phyloP scores from a whole-genome alignment of 306 rosid species.

The Cyclanthera cordifolia region DNA sequence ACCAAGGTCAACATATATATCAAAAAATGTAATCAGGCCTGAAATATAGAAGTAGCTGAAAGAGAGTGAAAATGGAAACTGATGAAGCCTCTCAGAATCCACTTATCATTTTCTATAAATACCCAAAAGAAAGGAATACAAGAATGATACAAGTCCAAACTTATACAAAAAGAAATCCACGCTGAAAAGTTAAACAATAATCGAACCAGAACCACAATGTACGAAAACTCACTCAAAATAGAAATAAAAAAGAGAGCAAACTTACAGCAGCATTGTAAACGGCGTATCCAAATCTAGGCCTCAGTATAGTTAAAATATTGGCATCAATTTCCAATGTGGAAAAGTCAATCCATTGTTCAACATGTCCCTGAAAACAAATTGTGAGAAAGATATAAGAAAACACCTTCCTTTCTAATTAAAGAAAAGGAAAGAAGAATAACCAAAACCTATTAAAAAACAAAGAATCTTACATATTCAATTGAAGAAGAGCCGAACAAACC shows the following conservation, averaged over 20 bases:
- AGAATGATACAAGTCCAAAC: too few relatives aligned
- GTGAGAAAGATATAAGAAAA: neutral
- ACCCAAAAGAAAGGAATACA: too few relatives aligned
- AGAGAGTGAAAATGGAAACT: neutral
- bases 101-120: neutral
- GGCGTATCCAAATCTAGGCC: slow-evolving; percentile 6
- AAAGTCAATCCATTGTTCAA: slow-evolving; percentile 11
- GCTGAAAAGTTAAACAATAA: too few relatives aligned
- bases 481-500: slow-evolving; percentile 45
- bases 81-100: neutral
- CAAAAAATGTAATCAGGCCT: neutral
- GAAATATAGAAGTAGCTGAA: neutral
- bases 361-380: neutral
- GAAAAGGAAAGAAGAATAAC: neutral
- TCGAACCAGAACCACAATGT: neutral
- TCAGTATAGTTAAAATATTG: neutral
- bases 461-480: slow-evolving; percentile 39
- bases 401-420: neutral
- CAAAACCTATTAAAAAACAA: neutral
- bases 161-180: too few relatives aligned
- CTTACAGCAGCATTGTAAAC: neutral
- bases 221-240: neutral
- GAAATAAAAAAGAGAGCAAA: neutral
- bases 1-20: neutral
- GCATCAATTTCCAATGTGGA: neutral